phyloP scores from a whole-genome alignment of 106 monocot species.

The Hemerocallis citrina region DNA sequence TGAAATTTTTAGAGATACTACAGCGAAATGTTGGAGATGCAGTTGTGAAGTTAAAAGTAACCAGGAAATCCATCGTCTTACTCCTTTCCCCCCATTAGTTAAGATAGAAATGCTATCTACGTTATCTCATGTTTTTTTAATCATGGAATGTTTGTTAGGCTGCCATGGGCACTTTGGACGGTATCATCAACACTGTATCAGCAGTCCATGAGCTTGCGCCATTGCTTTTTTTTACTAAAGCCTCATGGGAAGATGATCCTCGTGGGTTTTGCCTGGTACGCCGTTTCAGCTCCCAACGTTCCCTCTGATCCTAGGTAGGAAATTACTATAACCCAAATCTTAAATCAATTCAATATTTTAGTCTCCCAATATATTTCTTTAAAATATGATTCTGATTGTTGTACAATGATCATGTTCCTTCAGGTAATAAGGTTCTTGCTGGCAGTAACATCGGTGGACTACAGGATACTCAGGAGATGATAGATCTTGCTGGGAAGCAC shows the following conservation, averaged over 20 bases:
- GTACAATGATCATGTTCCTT: not conserved
- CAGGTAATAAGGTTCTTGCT: constrained; percentile 54
- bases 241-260: constrained; percentile 59
- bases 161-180: constrained; percentile 77
- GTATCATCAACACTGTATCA: constrained; percentile 81
- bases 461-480: constrained; percentile 80
- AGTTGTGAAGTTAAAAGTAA: no score
- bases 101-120: no score
- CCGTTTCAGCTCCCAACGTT: constrained; percentile 59
- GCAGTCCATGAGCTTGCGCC: constrained; percentile 40
- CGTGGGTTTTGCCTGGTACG: constrained; percentile 51
- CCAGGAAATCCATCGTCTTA: no score
- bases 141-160: no score
- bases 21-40: no score
- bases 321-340: not conserved
- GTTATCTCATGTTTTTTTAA: no score
- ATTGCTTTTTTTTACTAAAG: constrained; percentile 47
- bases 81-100: no score
- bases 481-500: constrained; percentile 74
- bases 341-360: not conserved
- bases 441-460: constrained; percentile 75
- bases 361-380: no score
- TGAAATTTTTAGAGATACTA: no score
- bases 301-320: constrained; percentile 31
- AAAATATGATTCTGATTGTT: no score